Conservation (phyloP, 148 eudicot species). For the Rhododendron williamsianum region DNA sequence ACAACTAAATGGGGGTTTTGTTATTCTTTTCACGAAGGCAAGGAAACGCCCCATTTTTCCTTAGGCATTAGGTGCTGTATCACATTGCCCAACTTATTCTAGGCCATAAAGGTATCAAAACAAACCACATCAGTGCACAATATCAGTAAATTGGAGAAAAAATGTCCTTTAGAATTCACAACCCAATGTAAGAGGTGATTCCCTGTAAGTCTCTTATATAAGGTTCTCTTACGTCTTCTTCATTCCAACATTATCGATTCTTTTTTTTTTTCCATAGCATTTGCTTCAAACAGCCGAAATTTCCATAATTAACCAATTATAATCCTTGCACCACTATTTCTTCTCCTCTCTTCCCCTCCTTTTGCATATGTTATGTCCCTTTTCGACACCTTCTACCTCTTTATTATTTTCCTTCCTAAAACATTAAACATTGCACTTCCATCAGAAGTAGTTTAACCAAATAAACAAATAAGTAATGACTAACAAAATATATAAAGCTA, state of each 20-base stretch:
- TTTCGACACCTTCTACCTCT: neutral
- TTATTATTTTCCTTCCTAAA: neutral
- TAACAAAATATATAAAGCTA: neutral
- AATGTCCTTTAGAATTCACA: neutral
- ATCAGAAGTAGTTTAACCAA: neutral
- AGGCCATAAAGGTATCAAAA: neutral
- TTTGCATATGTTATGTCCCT: neutral
- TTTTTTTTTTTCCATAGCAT: neutral
- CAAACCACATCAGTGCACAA: neutral
- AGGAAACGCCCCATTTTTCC: neutral
- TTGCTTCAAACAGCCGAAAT: neutral
- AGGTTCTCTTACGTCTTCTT: neutral
- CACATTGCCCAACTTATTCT: neutral
- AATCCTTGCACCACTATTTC: neutral
- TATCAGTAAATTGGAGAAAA: neutral
- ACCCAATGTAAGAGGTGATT: slow-evolving; percentile 1
- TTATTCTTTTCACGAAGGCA: neutral
- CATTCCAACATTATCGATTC: neutral
- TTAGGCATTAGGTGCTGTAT: neutral
- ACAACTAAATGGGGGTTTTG: neutral
- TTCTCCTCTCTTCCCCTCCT: neutral
- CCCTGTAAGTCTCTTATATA: neutral
- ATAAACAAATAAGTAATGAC: neutral
- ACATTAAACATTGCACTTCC: neutral
- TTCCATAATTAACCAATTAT: neutral